These are phyloP conservation scores for Clarireedia hainanense DNA, from an alignment of 2,329 filamentous ascomycete genomes.

Conservation along the genomic window DNA sequence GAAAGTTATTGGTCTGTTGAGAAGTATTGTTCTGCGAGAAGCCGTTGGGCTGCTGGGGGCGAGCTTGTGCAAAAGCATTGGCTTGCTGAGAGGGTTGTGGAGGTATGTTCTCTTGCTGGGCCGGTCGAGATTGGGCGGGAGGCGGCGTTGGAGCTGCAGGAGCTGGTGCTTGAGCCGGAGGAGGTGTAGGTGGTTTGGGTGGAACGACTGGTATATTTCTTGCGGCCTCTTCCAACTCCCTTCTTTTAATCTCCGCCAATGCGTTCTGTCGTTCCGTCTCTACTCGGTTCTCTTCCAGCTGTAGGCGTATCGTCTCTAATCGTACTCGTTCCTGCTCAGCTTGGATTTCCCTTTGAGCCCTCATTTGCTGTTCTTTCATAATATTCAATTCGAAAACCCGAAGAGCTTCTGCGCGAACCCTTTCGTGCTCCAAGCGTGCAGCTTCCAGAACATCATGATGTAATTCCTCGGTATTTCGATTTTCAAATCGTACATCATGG, in stretches of 20 bases:
- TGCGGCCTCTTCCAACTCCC: slow-evolving; percentile 34
- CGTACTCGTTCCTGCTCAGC: background rate
- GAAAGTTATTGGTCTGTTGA: background rate
- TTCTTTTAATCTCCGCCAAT: slow-evolving; percentile 42
- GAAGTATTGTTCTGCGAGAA: background rate
- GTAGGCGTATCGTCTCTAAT: background rate
- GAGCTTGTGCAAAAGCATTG: background rate
- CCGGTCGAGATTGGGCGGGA: background rate
- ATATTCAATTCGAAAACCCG: slow-evolving; percentile 41
- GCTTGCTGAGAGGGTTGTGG: background rate
- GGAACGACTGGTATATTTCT: slow-evolving; percentile 25
- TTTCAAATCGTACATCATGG: slow-evolving; percentile 11
- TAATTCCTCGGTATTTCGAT: slow-evolving; percentile 17
- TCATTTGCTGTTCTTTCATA: slow-evolving; percentile 33
- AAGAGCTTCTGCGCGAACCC: slow-evolving; percentile 47
- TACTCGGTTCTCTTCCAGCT: slow-evolving; percentile 21
- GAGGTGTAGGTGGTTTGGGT: slow-evolving; percentile 18
- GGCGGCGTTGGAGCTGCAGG: background rate
- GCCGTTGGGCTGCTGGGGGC: background rate
- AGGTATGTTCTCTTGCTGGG: background rate
- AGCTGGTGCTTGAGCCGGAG: slow-evolving; percentile 1
- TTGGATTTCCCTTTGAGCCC: slow-evolving; percentile 7
- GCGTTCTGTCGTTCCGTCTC: slow-evolving; percentile 36
- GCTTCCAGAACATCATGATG: slow-evolving; percentile 51
- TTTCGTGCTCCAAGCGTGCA: slow-evolving; percentile 58